These are phyloP conservation scores for Gigaspora rosea DNA, from an alignment of 192 early-diverging fungal species.

Conservation along the genomic window DNA sequence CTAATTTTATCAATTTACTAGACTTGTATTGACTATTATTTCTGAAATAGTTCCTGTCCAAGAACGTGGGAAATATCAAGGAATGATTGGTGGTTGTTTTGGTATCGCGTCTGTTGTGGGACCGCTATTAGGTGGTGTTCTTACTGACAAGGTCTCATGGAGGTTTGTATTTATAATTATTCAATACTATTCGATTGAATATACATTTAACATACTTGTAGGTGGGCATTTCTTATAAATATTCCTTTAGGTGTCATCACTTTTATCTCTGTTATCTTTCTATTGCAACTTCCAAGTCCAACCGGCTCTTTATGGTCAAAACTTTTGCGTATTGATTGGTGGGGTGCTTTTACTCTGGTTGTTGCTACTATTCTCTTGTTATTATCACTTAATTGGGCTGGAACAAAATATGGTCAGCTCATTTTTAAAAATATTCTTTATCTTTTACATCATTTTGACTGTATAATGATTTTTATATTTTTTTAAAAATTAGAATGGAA, in stretches of 20 bases:
- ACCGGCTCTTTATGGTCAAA: slow-evolving; percentile 55
- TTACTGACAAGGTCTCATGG: slow-evolving; percentile 71
- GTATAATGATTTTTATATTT: too few relatives aligned
- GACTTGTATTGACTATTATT: slow-evolving; percentile 31
- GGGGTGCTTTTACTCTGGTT: slow-evolving; percentile 60
- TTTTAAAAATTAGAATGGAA: too few relatives aligned
- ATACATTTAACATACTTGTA: slow-evolving; percentile 29
- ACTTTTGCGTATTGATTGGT: slow-evolving; percentile 61
- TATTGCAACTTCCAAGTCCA: slow-evolving; percentile 57
- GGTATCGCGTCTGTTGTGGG: slow-evolving; percentile 78
- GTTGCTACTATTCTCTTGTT: slow-evolving; percentile 60
- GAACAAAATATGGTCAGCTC: slow-evolving; percentile 64
- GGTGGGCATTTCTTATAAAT: slow-evolving; percentile 64
- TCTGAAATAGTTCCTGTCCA: slow-evolving; percentile 82
- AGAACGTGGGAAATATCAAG: slow-evolving; percentile 86
- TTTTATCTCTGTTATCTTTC: slow-evolving; percentile 42
- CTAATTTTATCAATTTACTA: too few relatives aligned
- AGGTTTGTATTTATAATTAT: slow-evolving; percentile 37
- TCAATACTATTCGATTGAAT: neutral
- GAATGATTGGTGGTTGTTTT: slow-evolving; percentile 78
- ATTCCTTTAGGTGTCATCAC: slow-evolving; percentile 56
- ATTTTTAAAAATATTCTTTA: too few relatives aligned
- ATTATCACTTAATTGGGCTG: slow-evolving; percentile 75
- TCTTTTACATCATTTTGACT: too few relatives aligned
- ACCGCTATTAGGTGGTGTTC: slow-evolving; percentile 82